Base-by-base conservation (phyloP, 345 rosid species). In the Psidium friedrichsthalianum region DNA sequence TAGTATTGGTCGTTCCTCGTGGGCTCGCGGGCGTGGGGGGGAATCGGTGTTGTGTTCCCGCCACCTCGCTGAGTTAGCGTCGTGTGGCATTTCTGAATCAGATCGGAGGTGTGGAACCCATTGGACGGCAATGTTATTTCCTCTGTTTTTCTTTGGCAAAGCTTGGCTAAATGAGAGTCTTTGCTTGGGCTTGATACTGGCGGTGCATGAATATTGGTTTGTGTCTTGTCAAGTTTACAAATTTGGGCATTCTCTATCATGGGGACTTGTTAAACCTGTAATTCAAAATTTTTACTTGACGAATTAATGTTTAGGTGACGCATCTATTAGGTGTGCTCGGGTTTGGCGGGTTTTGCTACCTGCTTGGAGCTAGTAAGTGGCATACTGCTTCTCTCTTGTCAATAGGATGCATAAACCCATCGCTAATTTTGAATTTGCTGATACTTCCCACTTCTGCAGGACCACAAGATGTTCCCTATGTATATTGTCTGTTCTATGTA, bases 301-400 rank as follows among this genome's bases (percentile, higher is more conserved):
- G 80, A 80, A 83, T 49, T 36, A 47, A 69, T 91, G 56, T 80
- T 86, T 57, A 96, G 99, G 98, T 93, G 86, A 95, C 99, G 49
- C 94, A 95, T 93, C 90, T 97, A 54, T 82, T 94, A 85, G 95
- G 99, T 51, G 99, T 97, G 88, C 96, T 97, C 25, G 99, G 96
- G 32, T 95, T 95, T 85, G 99, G 99, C 29, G 96, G 96, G 3
- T 94, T 97, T 90, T 97, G 98, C 91, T 97, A 94, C 89, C 90
- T 97, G 44, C 88, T 97, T 87, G 98, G 99, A 78, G 98, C 99
- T 57, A 94, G 98, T 97, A 86, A 94, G 98, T 94, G 49, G 13
- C 42, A 52, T 53, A 44, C 81, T 76, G 27, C 51, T 47, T 61
- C 18, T 54, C 51, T 25, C 44, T 51, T 57, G 51, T 64, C 82